Conservation (phyloP, 345 rosid species). For the Turnera subulata region DNA sequence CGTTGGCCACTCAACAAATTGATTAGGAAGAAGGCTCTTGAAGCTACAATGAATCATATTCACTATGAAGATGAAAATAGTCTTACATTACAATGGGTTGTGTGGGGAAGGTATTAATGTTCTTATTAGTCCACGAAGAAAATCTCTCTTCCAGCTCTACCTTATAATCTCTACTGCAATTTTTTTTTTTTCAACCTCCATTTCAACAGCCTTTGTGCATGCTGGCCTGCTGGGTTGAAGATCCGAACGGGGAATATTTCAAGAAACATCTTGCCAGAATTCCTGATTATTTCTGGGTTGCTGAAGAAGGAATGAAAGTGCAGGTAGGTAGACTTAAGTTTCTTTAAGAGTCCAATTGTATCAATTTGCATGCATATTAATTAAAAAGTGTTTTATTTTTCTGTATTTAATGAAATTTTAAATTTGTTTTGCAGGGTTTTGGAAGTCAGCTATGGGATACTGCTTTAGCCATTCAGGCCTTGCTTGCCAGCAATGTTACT, state of each 20-base stretch:
- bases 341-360: not conserved
- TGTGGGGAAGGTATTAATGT: conserved; percentile 14
- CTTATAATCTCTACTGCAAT: not conserved
- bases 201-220: conserved; percentile 35
- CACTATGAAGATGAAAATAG: conserved; percentile 30
- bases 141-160: not conserved
- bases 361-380: not conserved
- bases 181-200: too few relatives aligned
- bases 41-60: conserved; percentile 14
- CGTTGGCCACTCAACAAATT: conserved; percentile 28
- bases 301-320: conserved; percentile 66
- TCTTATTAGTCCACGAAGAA: too few relatives aligned
- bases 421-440: conserved; percentile 28
- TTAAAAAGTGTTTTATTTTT: not conserved
- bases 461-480: conserved; percentile 34
- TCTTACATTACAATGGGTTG: conserved; percentile 28
- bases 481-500: conserved; percentile 33
- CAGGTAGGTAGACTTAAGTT: conserved; percentile 23
- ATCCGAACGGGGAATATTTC: conserved; percentile 44
- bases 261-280: conserved; percentile 54
- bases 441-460: conserved; percentile 64
- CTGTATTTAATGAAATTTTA: not conserved
- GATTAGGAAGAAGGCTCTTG: conserved; percentile 17
- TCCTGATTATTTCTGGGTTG: conserved; percentile 54
- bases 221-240: conserved; percentile 71